Evolutionary conservation across 2,329 filamentous ascomycete species (phyloP).

Genomic region (Diaporthe longicolla): DNA sequence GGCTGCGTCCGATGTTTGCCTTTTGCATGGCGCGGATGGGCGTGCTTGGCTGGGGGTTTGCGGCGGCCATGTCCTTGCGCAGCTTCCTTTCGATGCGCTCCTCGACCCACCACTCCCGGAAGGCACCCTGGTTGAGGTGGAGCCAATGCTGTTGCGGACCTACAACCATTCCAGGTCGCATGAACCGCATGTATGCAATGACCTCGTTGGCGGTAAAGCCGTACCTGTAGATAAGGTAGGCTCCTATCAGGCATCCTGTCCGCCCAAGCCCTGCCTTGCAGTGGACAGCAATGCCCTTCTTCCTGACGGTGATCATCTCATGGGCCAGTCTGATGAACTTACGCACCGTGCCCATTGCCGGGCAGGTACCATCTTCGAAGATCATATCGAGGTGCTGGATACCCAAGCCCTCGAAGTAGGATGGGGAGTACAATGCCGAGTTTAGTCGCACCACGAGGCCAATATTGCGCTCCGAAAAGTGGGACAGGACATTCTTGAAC

Average conservation of each 20-base stretch:
- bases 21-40: slow-evolving; percentile 75
- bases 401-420: slow-evolving; percentile 95
- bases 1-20: slow-evolving; percentile 68
- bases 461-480: slow-evolving; percentile 90
- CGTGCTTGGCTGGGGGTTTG: slow-evolving; percentile 65
- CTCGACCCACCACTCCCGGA: slow-evolving; percentile 99
- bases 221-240: slow-evolving; percentile 96
- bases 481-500: slow-evolving; percentile 95
- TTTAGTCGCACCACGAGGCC: slow-evolving; percentile 96
- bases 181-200: slow-evolving; percentile 98
- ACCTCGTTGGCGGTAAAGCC: slow-evolving; percentile 98
- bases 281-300: slow-evolving; percentile 95
- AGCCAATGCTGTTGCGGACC: slow-evolving; percentile 99
- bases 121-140: slow-evolving; percentile 94
- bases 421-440: slow-evolving; percentile 94
- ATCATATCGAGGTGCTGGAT: slow-evolving; percentile 99
- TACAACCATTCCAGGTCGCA: slow-evolving; percentile 98
- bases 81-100: slow-evolving; percentile 82
- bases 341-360: slow-evolving; percentile 87
- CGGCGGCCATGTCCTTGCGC: slow-evolving; percentile 69
- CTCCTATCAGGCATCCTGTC: slow-evolving; percentile 96
- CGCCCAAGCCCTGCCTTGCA: slow-evolving; percentile 98
- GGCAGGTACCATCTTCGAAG: slow-evolving; percentile 98
- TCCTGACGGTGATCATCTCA: slow-evolving; percentile 90
- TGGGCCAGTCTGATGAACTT: slow-evolving; percentile 97